These are phyloP conservation scores for Myriosclerotinia duriaeana DNA, from an alignment of 2,329 filamentous ascomycete genomes.

Conservation along the genomic window DNA sequence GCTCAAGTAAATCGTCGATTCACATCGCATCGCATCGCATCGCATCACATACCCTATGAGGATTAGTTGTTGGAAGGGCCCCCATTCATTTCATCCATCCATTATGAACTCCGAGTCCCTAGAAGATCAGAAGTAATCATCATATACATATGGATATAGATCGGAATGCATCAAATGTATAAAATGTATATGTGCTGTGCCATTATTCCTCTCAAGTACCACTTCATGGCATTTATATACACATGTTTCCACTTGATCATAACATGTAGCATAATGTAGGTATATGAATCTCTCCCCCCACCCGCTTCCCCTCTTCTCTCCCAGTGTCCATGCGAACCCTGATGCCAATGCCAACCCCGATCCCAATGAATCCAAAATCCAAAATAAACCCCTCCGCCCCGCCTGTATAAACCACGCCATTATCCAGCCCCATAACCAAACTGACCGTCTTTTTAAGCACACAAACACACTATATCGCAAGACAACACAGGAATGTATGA, in stretches of 20 bases:
- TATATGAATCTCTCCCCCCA: neutral
- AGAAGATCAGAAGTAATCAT: neutral
- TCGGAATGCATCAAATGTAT: neutral
- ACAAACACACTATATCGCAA: neutral
- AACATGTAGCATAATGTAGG: neutral
- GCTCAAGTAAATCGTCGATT: too few relatives aligned
- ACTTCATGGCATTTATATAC: neutral
- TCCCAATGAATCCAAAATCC: neutral
- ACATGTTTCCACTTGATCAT: neutral
- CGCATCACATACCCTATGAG: too few relatives aligned
- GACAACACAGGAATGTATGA: neutral
- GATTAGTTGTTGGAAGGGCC: too few relatives aligned
- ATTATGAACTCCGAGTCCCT: too few relatives aligned
- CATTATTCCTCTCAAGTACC: neutral
- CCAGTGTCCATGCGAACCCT: neutral
- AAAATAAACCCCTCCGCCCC: neutral
- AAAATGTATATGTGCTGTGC: too few relatives aligned
- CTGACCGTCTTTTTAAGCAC: neutral
- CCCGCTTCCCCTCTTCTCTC: too few relatives aligned
- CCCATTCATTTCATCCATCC: too few relatives aligned
- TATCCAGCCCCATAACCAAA: constrained; percentile 6
- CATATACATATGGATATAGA: neutral
- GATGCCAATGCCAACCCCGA: neutral
- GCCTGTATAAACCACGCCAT: constrained; percentile 8
- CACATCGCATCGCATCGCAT: too few relatives aligned